These are phyloP conservation scores for Fomitopsis schrenkii DNA, from an alignment of 1,284 basidiomycete species.

Conservation along the genomic window DNA sequence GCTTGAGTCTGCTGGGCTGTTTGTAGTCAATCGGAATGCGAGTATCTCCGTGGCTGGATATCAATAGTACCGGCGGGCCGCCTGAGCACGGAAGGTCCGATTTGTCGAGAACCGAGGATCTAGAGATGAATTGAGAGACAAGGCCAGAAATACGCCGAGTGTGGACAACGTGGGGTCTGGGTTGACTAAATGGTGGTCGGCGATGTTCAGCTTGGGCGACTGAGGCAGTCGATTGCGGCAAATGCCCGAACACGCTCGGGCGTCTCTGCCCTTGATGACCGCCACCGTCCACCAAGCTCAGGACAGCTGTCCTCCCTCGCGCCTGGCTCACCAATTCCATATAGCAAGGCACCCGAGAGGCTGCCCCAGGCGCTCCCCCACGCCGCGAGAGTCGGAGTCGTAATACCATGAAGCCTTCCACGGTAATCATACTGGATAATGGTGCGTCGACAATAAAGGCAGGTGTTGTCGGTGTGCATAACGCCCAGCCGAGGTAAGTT, in stretches of 20 bases:
- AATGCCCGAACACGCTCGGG: not conserved
- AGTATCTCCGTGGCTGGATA: not conserved
- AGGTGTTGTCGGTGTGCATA: constrained; percentile 40
- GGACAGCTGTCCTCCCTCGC: not conserved
- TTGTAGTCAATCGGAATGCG: not conserved
- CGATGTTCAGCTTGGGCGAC: not conserved
- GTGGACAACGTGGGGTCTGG: no score
- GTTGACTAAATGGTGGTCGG: not conserved
- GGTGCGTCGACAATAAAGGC: constrained; percentile 81
- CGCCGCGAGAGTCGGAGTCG: not conserved
- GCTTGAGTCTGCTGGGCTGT: not conserved
- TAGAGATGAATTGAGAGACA: not conserved
- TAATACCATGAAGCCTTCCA: constrained; percentile 33
- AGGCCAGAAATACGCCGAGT: no score
- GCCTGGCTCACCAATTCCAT: not conserved
- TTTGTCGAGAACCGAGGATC: not conserved
- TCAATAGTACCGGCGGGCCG: not conserved
- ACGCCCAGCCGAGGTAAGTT: constrained; percentile 28
- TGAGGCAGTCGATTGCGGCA: not conserved
- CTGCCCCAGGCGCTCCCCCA: not conserved
- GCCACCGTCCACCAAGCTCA: not conserved
- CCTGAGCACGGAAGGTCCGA: not conserved
- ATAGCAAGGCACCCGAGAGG: not conserved
- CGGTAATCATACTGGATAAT: constrained; percentile 77
- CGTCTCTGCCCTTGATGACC: not conserved